Base-by-base conservation (phyloP, 139 green algal species). In the Chlorella sp. region DNA sequence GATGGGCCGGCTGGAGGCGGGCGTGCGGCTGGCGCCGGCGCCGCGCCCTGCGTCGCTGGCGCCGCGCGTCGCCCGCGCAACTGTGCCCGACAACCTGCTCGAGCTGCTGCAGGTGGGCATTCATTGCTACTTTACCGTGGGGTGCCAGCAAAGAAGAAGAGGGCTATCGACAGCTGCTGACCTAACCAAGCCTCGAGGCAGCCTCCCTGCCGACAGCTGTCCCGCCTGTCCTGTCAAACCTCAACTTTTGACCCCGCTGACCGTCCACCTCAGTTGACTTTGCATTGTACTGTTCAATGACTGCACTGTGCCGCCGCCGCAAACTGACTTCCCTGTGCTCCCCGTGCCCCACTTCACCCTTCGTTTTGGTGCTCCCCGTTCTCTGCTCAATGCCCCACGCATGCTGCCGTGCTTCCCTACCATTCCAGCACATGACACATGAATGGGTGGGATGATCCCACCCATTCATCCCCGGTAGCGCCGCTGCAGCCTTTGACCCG, bases 101-200 rank as follows among this genome's bases (percentile, higher is more conserved):
- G 34, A 90, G 77, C 77, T 53, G 78, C 87, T 90, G 87, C 78
- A 86, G 87, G 87, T 86, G 48, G 21, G 69, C 48, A 16, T 57
- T 57, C 48, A n/a, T n/a, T n/a, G n/a, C n/a, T n/a, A n/a, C n/a
- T n/a, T n/a, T n/a, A n/a, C n/a, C n/a, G n/a, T n/a, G n/a, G n/a
- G n/a, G n/a, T n/a, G n/a, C n/a, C n/a, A n/a, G n/a, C n/a, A n/a
- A n/a, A n/a, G n/a, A n/a, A n/a, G n/a, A n/a, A n/a, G n/a, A n/a
- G n/a, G n/a, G 22, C 11, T 9, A 71, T 28, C 64, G 24, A 14
- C 64, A 71, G 64, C 64, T 71, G 64, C 64, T 71, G 64, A 28
- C 64, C 64, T 71, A 14, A 14, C 64, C 64, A 30, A n/a, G n/a
- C 64, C 64, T 18, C 48, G 48, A 57, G 60, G 60, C 64, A 26